A percentile compares a stretch with the other conserved stretches of the same genome.
These are phyloP conservation scores for Didymellaceae sp. DNA, from an alignment of 2,329 filamentous ascomycete genomes.

Conservation along the genomic window DNA sequence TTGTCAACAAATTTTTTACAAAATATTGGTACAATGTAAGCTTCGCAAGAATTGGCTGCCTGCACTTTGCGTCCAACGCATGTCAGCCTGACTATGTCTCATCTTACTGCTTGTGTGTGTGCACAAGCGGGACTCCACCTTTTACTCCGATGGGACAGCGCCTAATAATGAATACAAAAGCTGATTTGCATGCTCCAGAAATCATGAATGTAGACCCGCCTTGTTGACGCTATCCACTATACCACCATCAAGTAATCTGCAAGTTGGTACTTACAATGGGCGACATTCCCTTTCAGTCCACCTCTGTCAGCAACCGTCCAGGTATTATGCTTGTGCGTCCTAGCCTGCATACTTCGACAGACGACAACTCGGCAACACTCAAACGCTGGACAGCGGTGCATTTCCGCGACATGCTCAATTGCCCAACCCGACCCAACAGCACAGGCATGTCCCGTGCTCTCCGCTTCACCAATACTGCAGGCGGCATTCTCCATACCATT, in stretches of 20 bases:
- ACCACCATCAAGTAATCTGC: not conserved
- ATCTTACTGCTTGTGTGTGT: constrained; percentile 10
- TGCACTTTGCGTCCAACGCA: no score
- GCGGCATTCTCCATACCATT: constrained; percentile 16
- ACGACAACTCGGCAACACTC: constrained; percentile 10
- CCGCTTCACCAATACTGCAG: constrained; percentile 5
- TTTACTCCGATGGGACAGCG: not conserved
- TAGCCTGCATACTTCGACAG: constrained; percentile 9
- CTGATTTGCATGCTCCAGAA: no score
- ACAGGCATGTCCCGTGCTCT: constrained; percentile 4
- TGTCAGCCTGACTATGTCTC: not conserved
- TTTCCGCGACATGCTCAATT: constrained; percentile 24
- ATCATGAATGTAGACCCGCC: no score
- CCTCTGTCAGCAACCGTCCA: not conserved
- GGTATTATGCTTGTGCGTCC: constrained; percentile 25
- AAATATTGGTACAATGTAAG: no score
- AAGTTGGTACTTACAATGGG: constrained; percentile 1
- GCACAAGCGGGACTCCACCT: constrained; percentile 19
- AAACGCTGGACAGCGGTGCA: constrained; percentile 31
- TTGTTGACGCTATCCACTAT: no score
- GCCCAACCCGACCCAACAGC: not conserved
- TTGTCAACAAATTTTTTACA: no score
- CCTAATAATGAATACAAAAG: not conserved
- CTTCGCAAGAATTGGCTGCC: no score
- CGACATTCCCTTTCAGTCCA: not conserved